These are phyloP conservation scores for Chlorella ohadii DNA, from an alignment of 139 green algal genomes.

Conservation along the genomic window DNA sequence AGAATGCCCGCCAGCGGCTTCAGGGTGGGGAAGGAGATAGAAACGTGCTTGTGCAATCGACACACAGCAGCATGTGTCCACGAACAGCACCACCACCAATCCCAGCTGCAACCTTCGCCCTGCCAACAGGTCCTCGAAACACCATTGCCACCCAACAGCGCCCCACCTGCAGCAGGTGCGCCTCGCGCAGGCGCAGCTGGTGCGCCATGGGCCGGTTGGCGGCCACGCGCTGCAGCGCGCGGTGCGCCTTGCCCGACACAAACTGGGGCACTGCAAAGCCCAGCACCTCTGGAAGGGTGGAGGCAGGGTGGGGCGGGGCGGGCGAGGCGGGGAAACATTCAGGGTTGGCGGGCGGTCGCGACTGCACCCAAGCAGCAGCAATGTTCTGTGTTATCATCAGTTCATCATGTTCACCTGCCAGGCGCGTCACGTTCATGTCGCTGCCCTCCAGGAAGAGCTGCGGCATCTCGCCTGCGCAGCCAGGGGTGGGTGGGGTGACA, in stretches of 20 bases:
- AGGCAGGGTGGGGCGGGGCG: too few species aligned
- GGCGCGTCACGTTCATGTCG: constrained; percentile 66
- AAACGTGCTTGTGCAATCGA: too few species aligned
- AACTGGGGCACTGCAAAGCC: constrained; percentile 83
- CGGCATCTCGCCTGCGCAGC: constrained; percentile 30
- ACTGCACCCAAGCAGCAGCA: too few species aligned
- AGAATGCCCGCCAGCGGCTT: constrained; percentile 67
- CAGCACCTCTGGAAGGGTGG: constrained; percentile 62
- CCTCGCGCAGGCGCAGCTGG: constrained; percentile 1
- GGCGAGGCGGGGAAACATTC: background rate
- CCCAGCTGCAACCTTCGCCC: too few species aligned
- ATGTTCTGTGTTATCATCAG: too few species aligned
- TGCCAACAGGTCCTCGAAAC: too few species aligned
- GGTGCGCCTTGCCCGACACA: constrained; percentile 22
- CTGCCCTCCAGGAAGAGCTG: constrained; percentile 31
- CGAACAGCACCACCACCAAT: too few species aligned
- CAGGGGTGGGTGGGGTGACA: too few species aligned
- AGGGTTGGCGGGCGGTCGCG: too few species aligned
- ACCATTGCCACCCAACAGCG: too few species aligned
- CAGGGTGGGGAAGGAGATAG: too few species aligned
- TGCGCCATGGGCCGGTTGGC: background rate
- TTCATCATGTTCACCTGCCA: constrained; percentile 37
- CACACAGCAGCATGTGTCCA: too few species aligned
- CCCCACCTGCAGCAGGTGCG: constrained; percentile 45
- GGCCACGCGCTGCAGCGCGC: constrained; percentile 1